Conservation (phyloP, 2,329 filamentous ascomycete species). For the Fusarium abutilonis region DNA sequence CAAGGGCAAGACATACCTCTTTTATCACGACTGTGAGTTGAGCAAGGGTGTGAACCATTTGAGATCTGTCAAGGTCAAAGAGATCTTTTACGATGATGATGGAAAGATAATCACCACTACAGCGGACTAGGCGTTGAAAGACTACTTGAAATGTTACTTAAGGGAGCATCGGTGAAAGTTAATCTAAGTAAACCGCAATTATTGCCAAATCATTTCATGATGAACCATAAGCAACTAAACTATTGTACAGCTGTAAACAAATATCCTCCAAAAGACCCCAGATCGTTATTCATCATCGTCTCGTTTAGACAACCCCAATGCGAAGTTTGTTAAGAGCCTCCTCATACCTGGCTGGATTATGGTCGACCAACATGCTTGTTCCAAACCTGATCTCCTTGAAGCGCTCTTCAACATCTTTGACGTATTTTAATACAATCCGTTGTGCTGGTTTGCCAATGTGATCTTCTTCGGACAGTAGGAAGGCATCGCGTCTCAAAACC, state of each 20-base stretch:
- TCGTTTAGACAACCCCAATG: constrained; percentile 56
- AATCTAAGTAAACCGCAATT: not conserved
- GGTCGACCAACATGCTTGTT: constrained; percentile 78
- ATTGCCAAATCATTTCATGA: constrained; percentile 1
- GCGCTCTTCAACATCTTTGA: constrained; percentile 74
- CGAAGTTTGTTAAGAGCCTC: constrained; percentile 70
- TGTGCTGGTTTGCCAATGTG: constrained; percentile 72
- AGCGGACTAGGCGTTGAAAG: constrained; percentile 37
- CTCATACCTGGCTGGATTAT: constrained; percentile 79
- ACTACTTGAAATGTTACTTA: too few species aligned
- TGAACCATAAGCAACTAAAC: not conserved
- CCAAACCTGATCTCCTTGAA: constrained; percentile 78
- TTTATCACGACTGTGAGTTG: constrained; percentile 78
- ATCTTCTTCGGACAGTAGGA: constrained; percentile 58
- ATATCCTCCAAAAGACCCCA: not conserved
- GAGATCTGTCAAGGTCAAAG: constrained; percentile 76
- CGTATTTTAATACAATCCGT: constrained; percentile 74
- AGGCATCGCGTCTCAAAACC: constrained; percentile 74
- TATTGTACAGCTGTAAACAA: constrained; percentile 7
- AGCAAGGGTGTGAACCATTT: constrained; percentile 76
- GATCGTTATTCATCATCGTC: constrained; percentile 12
- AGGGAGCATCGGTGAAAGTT: not conserved
- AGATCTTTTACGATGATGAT: constrained; percentile 75
- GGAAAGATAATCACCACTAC: constrained; percentile 65
- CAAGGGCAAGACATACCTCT: constrained; percentile 75